Evolutionary conservation across 805 yeast genomes (phyloP).

Genomic region (Lipomyces oligophaga): DNA sequence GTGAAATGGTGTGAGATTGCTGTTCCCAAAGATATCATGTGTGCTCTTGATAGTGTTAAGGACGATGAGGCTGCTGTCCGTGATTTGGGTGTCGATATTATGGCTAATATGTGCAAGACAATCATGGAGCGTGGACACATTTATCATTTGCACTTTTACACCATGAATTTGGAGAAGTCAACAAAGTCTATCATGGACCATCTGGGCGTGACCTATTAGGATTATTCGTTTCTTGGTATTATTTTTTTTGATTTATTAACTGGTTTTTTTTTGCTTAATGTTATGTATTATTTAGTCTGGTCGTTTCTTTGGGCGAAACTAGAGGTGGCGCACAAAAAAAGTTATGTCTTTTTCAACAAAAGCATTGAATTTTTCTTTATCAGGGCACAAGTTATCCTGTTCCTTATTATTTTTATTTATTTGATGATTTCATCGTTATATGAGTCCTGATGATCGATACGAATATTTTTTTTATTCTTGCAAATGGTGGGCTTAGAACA

Average conservation of each 20-base stretch:
- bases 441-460: not conserved
- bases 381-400: not conserved
- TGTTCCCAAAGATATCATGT: constrained; percentile 70
- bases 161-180: constrained; percentile 94
- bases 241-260: not conserved
- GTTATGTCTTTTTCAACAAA: constrained; percentile 30
- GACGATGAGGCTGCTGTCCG: constrained; percentile 89
- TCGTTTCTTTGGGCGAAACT: constrained; percentile 20
- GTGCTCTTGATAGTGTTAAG: constrained; percentile 70
- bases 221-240: not conserved
- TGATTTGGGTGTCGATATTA: constrained; percentile 74
- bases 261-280: constrained; percentile 2
- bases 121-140: constrained; percentile 66
- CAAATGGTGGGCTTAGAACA: too few relatives aligned
- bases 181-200: constrained; percentile 82
- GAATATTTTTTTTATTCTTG: too few relatives aligned
- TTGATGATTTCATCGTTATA: not conserved
- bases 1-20: constrained; percentile 89
- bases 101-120: constrained; percentile 76
- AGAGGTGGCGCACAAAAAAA: constrained; percentile 8
- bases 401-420: not conserved
- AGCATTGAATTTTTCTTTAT: constrained; percentile 26
- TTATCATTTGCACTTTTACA: constrained; percentile 89
- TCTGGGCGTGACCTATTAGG: constrained; percentile 53
- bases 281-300: constrained; percentile 7